These are phyloP conservation scores for Castanea mollissima DNA, from an alignment of 306 rosid genomes.

Conservation along the genomic window DNA sequence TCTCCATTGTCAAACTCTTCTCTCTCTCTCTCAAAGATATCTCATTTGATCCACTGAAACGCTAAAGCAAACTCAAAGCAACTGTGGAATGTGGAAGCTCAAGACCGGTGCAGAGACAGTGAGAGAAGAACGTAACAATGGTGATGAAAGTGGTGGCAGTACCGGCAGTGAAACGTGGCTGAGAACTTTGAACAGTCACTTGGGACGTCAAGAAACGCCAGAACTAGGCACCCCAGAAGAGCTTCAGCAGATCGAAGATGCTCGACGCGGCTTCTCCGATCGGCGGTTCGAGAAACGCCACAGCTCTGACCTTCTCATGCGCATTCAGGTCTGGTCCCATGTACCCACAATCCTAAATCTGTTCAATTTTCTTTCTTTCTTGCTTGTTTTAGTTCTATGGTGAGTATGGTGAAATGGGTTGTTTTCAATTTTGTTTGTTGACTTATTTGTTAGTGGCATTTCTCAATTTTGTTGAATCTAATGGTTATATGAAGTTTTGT, in stretches of 20 bases:
- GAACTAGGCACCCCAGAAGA: conserved; percentile 48
- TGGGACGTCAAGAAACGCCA: conserved; percentile 57
- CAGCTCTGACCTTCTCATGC: conserved; percentile 83
- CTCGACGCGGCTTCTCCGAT: conserved; percentile 41
- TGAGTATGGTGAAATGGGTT: background rate
- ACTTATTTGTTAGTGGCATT: background rate
- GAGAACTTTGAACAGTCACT: conserved; percentile 56
- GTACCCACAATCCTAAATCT: background rate
- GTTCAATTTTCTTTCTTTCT: background rate
- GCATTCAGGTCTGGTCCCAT: conserved; percentile 54
- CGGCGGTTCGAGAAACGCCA: conserved; percentile 58
- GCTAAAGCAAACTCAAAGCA: background rate
- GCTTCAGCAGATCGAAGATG: conserved; percentile 40
- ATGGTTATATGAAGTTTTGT: too few species aligned
- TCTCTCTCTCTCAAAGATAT: background rate
- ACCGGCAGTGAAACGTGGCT: conserved; percentile 71
- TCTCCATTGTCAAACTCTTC: too few species aligned
- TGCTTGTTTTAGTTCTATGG: background rate
- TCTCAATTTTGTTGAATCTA: too few species aligned
- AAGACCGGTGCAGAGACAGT: conserved; percentile 36
- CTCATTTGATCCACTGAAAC: background rate
- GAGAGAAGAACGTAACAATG: background rate
- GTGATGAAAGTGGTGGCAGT: conserved; percentile 29
- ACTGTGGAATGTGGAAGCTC: conserved; percentile 72
- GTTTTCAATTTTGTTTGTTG: background rate